Conservation (phyloP, 2,329 filamentous ascomycete species). For the Aspergillus sp. region DNA sequence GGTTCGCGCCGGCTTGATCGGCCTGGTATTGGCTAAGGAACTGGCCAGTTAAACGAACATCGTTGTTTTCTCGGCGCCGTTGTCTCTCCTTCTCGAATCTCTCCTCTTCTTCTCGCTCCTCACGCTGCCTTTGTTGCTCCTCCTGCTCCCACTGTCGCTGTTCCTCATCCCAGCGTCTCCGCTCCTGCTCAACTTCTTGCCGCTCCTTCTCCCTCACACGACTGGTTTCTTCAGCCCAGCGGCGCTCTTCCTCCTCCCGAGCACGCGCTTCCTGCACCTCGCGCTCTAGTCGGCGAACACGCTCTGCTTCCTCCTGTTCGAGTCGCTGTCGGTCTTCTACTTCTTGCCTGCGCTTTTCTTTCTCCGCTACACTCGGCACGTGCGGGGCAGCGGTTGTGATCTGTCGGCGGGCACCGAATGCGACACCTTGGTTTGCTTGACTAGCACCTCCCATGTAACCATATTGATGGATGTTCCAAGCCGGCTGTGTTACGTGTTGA, state of each 20-base stretch:
- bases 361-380: constrained; percentile 80
- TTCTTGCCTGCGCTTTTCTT: constrained; percentile 67
- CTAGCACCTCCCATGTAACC: constrained; percentile 97
- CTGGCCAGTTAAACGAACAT: constrained; percentile 74
- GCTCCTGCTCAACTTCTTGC: constrained; percentile 46
- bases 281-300: constrained; percentile 46
- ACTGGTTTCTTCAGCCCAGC: constrained; percentile 49
- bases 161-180: constrained; percentile 51
- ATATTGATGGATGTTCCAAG: constrained; percentile 98
- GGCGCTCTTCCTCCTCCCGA: constrained; percentile 46
- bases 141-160: constrained; percentile 71
- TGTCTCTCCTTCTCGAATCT: constrained; percentile 66
- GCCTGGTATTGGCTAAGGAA: constrained; percentile 84
- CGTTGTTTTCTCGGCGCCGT: constrained; percentile 59
- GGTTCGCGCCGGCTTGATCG: constrained; percentile 54
- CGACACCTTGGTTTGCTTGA: constrained; percentile 90
- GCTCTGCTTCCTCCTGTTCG: constrained; percentile 55
- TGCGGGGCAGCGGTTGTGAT: constrained; percentile 80
- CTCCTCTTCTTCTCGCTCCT: constrained; percentile 72
- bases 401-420: constrained; percentile 87
- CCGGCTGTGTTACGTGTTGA: constrained; percentile 76
- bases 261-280: constrained; percentile 51
- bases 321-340: constrained; percentile 54
- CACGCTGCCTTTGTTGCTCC: constrained; percentile 67
- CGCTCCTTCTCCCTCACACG: constrained; percentile 53